These are phyloP conservation scores for Citrus maxima DNA, from an alignment of 345 rosid genomes.

Conservation along the genomic window DNA sequence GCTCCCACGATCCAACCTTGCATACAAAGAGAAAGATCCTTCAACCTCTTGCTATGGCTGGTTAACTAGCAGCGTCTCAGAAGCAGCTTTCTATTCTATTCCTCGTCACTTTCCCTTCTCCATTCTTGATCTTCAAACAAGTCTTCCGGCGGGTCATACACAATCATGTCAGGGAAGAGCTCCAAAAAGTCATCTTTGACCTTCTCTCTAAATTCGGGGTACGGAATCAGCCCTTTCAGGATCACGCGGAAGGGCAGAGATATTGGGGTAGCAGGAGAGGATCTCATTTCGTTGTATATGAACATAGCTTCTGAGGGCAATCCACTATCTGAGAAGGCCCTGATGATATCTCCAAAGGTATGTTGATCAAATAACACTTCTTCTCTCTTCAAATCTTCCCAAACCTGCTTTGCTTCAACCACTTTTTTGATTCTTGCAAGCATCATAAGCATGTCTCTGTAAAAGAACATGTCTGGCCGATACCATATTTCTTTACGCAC, in stretches of 20 bases:
- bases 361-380: slow-evolving; percentile 89
- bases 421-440: slow-evolving; percentile 81
- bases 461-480: slow-evolving; percentile 85
- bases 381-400: slow-evolving; percentile 80
- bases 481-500: slow-evolving; percentile 94
- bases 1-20: too few species aligned
- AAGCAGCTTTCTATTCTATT: slow-evolving; percentile 34
- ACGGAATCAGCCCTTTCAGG: slow-evolving; percentile 77
- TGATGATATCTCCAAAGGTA: slow-evolving; percentile 47
- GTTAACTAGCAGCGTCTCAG: neutral
- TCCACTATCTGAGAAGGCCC: slow-evolving; percentile 65
- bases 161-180: slow-evolving; percentile 85
- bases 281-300: slow-evolving; percentile 83
- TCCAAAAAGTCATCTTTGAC: slow-evolving; percentile 86
- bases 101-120: slow-evolving; percentile 43
- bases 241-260: slow-evolving; percentile 91
- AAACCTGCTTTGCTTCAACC: slow-evolving; percentile 56
- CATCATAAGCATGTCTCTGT: slow-evolving; percentile 93
- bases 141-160: slow-evolving; percentile 85
- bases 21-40: neutral
- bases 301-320: slow-evolving; percentile 72
- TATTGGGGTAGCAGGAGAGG: slow-evolving; percentile 79
- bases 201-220: slow-evolving; percentile 77
- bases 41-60: neutral
- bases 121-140: slow-evolving; percentile 54